A percentile compares a stretch with the other conserved stretches of the same genome.
These are phyloP conservation scores for Penicillium antarcticum DNA, from an alignment of 495 filamentous ascomycete species.

Conservation along the genomic window DNA sequence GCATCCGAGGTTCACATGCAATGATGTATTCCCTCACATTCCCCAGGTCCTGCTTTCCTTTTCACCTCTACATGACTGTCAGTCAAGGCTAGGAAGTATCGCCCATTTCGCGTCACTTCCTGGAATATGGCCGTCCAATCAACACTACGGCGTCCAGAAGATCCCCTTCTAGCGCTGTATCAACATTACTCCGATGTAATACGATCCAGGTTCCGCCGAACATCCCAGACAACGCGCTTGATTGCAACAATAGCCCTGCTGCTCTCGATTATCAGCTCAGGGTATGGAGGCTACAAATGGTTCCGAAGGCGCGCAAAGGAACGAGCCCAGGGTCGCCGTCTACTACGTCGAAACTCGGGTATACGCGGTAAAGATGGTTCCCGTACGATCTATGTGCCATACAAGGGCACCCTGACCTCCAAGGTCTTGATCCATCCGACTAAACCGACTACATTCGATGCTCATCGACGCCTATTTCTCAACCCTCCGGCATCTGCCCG, in stretches of 20 bases:
- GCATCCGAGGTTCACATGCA: constrained; percentile 34
- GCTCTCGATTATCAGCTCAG: constrained; percentile 69
- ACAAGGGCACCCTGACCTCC: constrained; percentile 72
- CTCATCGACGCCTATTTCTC: constrained; percentile 88
- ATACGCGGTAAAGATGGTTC: constrained; percentile 90
- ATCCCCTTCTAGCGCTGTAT: constrained; percentile 67
- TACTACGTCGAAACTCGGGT: constrained; percentile 89
- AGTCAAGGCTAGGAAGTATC: constrained; percentile 7
- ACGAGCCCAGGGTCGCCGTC: constrained; percentile 69
- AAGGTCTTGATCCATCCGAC: constrained; percentile 93
- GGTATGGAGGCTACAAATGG: constrained; percentile 72
- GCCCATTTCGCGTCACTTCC: constrained; percentile 1
- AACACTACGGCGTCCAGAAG: constrained; percentile 67
- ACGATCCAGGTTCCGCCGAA: constrained; percentile 55
- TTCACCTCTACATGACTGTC: constrained; percentile 12
- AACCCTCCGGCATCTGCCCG: constrained; percentile 80
- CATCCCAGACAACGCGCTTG: constrained; percentile 66
- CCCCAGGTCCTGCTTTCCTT: background rate
- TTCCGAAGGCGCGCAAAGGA: constrained; percentile 68
- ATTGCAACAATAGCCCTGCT: constrained; percentile 70
- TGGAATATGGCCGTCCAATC: constrained; percentile 78
- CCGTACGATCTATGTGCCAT: constrained; percentile 90
- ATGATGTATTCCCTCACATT: constrained; percentile 24
- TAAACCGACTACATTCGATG: constrained; percentile 91
- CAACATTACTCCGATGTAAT: constrained; percentile 62